Evolutionary conservation across 768 basidiomycete genomes (phyloP).

Genomic region (Agaricus blazei): DNA sequence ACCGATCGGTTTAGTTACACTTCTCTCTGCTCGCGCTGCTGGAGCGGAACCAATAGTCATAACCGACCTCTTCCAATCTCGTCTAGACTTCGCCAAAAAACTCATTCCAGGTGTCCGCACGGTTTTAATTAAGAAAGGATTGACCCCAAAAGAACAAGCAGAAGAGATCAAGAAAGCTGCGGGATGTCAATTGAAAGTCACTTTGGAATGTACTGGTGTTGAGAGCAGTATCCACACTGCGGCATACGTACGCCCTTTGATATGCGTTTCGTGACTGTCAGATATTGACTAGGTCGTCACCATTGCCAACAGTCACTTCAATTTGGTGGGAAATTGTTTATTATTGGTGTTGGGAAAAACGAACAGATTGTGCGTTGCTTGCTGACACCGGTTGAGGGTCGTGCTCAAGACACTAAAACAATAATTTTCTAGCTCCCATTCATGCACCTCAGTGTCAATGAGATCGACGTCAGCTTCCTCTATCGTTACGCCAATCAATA

Average conservation of each 20-base stretch:
- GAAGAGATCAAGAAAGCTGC: slow-evolving; percentile 47
- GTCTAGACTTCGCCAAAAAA: slow-evolving; percentile 61
- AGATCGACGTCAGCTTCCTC: slow-evolving; percentile 65
- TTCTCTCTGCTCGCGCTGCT: slow-evolving; percentile 61
- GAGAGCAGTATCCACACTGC: slow-evolving; percentile 60
- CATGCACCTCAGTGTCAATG: slow-evolving; percentile 68
- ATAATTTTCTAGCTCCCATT: slow-evolving; percentile 49
- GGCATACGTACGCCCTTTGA: slow-evolving; percentile 37
- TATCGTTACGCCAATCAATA: slow-evolving; percentile 74
- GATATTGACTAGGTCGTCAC: too few relatives aligned
- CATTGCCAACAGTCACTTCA: slow-evolving; percentile 41
- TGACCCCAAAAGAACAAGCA: slow-evolving; percentile 44
- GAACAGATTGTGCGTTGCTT: slow-evolving; percentile 44
- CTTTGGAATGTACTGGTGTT: slow-evolving; percentile 62
- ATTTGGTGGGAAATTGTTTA: slow-evolving; percentile 66
- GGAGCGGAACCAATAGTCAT: slow-evolving; percentile 69
- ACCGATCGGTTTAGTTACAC: slow-evolving; percentile 58
- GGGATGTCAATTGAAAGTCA: slow-evolving; percentile 42
- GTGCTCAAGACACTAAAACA: background rate
- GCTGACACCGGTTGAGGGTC: background rate
- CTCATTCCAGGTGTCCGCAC: slow-evolving; percentile 55
- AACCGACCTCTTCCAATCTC: slow-evolving; percentile 60
- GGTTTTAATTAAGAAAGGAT: slow-evolving; percentile 45
- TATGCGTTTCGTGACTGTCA: background rate
- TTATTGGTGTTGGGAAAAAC: slow-evolving; percentile 65